Percentiles rank a stretch among this genome's conserved stretches.
Conservation (phyloP, 73 alveolate species). For the Urostyla sp. region DNA sequence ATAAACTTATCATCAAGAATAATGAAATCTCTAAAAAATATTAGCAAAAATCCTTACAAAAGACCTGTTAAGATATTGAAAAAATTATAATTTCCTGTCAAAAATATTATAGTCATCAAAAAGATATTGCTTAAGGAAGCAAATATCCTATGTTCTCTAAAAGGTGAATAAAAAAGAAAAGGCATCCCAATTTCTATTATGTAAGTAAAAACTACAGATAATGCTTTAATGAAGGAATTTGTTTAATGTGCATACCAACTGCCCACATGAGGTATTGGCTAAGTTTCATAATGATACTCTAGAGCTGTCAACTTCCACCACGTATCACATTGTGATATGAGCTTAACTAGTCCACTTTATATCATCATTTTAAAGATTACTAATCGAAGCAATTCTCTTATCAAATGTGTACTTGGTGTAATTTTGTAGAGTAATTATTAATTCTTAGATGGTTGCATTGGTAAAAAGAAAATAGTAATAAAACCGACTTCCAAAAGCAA, state of each 20-base stretch:
- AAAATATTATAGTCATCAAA: slow-evolving; percentile 63
- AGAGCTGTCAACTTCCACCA: slow-evolving; percentile 94
- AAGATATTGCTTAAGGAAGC: slow-evolving; percentile 70
- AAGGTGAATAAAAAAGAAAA: slow-evolving; percentile 78
- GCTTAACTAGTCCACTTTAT: slow-evolving; percentile 83
- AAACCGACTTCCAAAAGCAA: slow-evolving; percentile 86
- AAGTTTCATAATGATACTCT: slow-evolving; percentile 84
- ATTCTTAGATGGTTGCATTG: slow-evolving; percentile 33
- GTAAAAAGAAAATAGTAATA: slow-evolving; percentile 68
- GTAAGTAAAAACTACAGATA: slow-evolving; percentile 70
- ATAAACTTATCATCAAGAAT: slow-evolving; percentile 58
- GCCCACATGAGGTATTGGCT: slow-evolving; percentile 78
- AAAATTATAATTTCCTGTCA: slow-evolving; percentile 90
- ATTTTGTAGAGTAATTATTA: slow-evolving; percentile 10
- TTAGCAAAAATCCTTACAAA: slow-evolving; percentile 26
- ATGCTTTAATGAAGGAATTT: slow-evolving; percentile 53
- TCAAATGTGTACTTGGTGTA: slow-evolving; percentile 1
- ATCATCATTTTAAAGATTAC: slow-evolving; percentile 80
- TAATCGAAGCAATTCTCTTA: slow-evolving; percentile 81
- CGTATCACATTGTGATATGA: slow-evolving; percentile 80
- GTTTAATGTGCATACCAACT: slow-evolving; percentile 88
- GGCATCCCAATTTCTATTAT: slow-evolving; percentile 73
- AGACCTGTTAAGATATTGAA: slow-evolving; percentile 80
- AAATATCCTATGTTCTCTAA: slow-evolving; percentile 74
- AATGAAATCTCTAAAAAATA: slow-evolving; percentile 16